Base-by-base conservation (phyloP, 768 basidiomycete genomes). In the Cytidiella melzeri region DNA sequence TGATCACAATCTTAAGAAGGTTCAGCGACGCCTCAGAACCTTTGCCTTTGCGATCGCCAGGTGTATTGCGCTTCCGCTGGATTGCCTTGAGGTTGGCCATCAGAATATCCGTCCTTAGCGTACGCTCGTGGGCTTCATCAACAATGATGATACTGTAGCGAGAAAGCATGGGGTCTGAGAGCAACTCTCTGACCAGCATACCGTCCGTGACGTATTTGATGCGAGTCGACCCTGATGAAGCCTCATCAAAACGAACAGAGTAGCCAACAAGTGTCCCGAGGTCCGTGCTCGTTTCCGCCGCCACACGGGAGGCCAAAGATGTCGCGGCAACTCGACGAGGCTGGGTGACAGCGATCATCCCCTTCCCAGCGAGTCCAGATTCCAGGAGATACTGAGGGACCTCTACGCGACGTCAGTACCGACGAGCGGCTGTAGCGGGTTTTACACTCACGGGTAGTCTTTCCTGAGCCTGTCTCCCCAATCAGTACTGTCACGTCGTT, bases 161-260 rank as follows among this genome's bases (percentile, higher is more conserved):
- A 46, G 80, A 81, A 41, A 98, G 73, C 26, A 85, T 63, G 13
- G 80, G 73, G 62, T 94, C 92, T 38, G 78, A 80, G 53, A 94
- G 75, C 43, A 94, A 78, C 73, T 99, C 96, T 38, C 93, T 81
- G 38, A 94, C 85, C 56, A 98, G 83, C 89, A 98, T 97, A 54
- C 96, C 96, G 59, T 99, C 96, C 48, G 94, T 98, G 67, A 96
- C 76, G 62, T 92, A 99, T 69, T 97, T 98, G 68, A 98, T 87
- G 42, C 84, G 79, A 3, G 96, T 99, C 2, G 79, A 71, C 0
- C 76, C 61, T 9, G 81, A 73, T 11, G 76, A 78, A 18, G 77
- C 70, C 60, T 98, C 95, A 64, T 98, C 92, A 66, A 99, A 99
- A 12, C 96, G 88, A 34, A 99, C 92, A 1, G 92, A 82, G 66